Evolutionary conservation across 768 basidiomycete genomes (phyloP), one percentile per base, ranked within the genome.

Genomic region (Tulasnella calospora): DNA sequence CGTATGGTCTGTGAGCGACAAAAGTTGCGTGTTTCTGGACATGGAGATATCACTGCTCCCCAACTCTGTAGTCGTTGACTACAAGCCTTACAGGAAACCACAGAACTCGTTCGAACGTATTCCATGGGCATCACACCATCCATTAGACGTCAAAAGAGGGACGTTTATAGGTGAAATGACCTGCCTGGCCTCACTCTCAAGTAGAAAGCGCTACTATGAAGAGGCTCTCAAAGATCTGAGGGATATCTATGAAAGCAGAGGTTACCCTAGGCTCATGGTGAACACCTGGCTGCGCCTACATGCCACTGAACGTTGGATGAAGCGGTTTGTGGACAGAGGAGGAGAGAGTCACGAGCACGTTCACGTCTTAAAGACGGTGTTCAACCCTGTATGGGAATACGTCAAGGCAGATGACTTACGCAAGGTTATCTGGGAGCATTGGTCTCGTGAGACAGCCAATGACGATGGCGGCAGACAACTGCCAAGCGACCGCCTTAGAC

Each of bases 81-180:
- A 76, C 46, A 76, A 41, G 27, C 79, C 81, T 38, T 81, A 82
- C 71, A 73, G 76, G 27, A 82, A 82, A 78, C 46, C 55, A 27
- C 79, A 73, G 30, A 80, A 81, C 78, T 78, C 79, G 61, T 44
- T 47, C 21, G 81, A 81, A 70, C 15, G 81, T 44, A 81, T 81
- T 46, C 81, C 81, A 76, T 81, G 76, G 79, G 61, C 79, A 30
- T 80, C 80, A 10, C 73, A 78, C 69, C 81, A 81, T 38, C 81
- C 81, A 17, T 72, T 76, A 51, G 81, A 81, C 71, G 80, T 81
- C 5, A 81, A 81, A 71, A 75, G 76, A 79, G 81, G 80, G 36
- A 77, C 80, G 1, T 80, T 80, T 33, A 73, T 80, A 0, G 55
- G 81, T 23, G 80, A 81, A 77, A 74, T 81, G 77, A 67, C 77